Percentiles rank a stretch among this genome's conserved stretches.
These are phyloP conservation scores for Diplosphaera chodatii DNA, from an alignment of 139 green algal species.

Conservation along the genomic window DNA sequence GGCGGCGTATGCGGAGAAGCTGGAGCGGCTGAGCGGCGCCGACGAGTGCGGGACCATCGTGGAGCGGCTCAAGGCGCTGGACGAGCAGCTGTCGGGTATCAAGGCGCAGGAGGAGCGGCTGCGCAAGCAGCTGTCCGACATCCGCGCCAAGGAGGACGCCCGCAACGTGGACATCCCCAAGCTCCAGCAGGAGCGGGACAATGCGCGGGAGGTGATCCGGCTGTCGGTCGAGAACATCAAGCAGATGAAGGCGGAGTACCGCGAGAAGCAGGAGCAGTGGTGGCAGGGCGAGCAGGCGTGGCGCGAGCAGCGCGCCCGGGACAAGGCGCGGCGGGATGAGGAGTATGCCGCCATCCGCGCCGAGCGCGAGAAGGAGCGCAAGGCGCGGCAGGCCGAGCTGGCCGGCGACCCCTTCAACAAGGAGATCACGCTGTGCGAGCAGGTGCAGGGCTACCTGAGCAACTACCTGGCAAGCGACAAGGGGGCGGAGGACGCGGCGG, in stretches of 20 bases:
- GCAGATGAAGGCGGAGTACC: slow-evolving; percentile 14
- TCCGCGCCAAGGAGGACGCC: slow-evolving; percentile 8
- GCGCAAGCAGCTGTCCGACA: slow-evolving; percentile 14
- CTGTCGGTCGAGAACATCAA: slow-evolving; percentile 27
- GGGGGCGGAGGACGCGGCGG: neutral
- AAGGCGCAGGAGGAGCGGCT: slow-evolving; percentile 40
- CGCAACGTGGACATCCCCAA: neutral
- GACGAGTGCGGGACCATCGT: slow-evolving; percentile 16
- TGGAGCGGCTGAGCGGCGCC: slow-evolving; percentile 41
- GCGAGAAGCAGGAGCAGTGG: slow-evolving; percentile 43
- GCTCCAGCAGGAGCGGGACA: slow-evolving; percentile 23
- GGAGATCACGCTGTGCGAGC: slow-evolving; percentile 22
- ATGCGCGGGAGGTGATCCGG: slow-evolving; percentile 45
- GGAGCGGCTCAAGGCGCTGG: slow-evolving; percentile 35
- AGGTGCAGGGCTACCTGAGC: slow-evolving; percentile 9
- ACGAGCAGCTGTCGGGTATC: slow-evolving; percentile 40
- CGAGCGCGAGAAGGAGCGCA: slow-evolving; percentile 24
- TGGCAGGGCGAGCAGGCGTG: slow-evolving; percentile 23
- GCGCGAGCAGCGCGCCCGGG: neutral
- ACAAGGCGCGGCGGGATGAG: slow-evolving; percentile 19
- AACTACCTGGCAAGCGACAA: neutral
- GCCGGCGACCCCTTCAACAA: slow-evolving; percentile 42
- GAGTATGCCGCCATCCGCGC: slow-evolving; percentile 14
- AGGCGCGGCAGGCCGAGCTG: slow-evolving; percentile 28
- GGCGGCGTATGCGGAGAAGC: slow-evolving; percentile 36